These are phyloP conservation scores for Stachybotrys chartarum DNA, from an alignment of 2,329 filamentous ascomycete species.

Conservation along the genomic window DNA sequence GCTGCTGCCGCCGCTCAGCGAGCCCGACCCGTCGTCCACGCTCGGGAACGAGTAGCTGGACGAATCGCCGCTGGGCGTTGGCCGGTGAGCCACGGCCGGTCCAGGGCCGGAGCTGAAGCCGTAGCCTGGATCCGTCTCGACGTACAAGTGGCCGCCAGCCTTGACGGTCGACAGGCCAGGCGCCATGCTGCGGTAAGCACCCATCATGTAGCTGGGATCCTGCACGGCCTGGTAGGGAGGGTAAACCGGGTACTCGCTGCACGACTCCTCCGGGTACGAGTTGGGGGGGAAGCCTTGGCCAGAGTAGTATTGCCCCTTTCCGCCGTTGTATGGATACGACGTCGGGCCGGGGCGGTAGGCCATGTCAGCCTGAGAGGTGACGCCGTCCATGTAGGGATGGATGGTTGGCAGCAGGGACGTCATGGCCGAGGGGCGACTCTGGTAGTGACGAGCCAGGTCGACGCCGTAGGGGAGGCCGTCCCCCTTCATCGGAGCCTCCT, in stretches of 20 bases:
- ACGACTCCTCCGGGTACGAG: constrained; percentile 15
- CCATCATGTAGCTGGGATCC: constrained; percentile 17
- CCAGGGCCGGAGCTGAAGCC: constrained; percentile 13
- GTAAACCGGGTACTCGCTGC: constrained; percentile 17
- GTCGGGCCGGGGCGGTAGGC: neutral
- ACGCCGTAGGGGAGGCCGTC: constrained; percentile 20
- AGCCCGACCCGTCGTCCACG: constrained; percentile 10
- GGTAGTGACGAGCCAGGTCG: constrained; percentile 21
- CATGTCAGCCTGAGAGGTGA: constrained; percentile 7
- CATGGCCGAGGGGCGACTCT: constrained; percentile 14
- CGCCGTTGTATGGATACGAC: constrained; percentile 9
- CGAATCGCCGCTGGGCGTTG: constrained; percentile 5
- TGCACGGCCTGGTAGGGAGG: constrained; percentile 11
- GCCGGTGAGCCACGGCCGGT: constrained; percentile 9
- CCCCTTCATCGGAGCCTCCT: constrained; percentile 19
- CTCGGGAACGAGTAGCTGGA: constrained; percentile 12
- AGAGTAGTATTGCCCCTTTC: constrained; percentile 17
- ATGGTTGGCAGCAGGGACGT: constrained; percentile 7
- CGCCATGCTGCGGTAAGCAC: constrained; percentile 13
- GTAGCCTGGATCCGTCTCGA: constrained; percentile 18
- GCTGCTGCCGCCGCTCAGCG: constrained; percentile 1
- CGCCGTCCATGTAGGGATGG: constrained; percentile 10
- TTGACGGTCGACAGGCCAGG: constrained; percentile 9
- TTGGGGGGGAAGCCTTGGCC: constrained; percentile 14
- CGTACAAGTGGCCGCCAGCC: constrained; percentile 12